Evolutionary conservation across 2,329 filamentous ascomycete genomes (phyloP), one percentile per base, ranked within the genome.

Genomic region (Coniochaeta sp.): DNA sequence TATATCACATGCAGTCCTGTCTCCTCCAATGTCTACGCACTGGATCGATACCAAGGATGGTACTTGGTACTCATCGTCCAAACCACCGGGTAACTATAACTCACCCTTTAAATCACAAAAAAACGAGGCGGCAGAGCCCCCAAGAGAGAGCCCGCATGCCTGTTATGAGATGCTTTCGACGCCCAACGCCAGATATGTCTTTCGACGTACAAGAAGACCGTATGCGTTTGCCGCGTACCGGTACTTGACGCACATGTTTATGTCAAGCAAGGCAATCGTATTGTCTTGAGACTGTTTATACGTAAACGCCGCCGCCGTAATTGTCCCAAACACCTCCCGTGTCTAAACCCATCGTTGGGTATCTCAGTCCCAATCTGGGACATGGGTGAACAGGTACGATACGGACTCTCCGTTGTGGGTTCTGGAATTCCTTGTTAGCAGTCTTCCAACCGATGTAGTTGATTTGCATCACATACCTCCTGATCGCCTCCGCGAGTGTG

Each of bases 401-500:
- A 57, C 34, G 22, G 55, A 57, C 55, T 57, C 55, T 42, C 34
- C 55, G 26, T 42, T 42, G 36, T 42, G 34, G 7, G 55, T 57
- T 44, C 55, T 42, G 32, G n/a, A 4, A 30, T 57, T 36, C 3
- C 16, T 3, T 2, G 22, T 56, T 38, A 56, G 54, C 54, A 9
- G n/a, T 30, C 16, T 6, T 12, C 4, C 22, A 7, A 5, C 8
- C 8, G 8, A 32, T 32, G 30, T 6, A 6, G 34, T 36, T 7
- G 34, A 12, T 8, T 3, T 36, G 14, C 3, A 40, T 40, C 38
- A n/a, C 72, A 54, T 57, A 57, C 55, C 55, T 57, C 55, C 55
- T 40, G 38, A 57, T 57, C 69, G 77, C 77, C 74, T 82, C 87
- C n/a, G 86, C 87, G 61, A 90, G 78, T 38, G 92, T 96, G 47